Evolutionary conservation across 345 rosid genomes (phyloP).

Genomic region (Viola odorata): DNA sequence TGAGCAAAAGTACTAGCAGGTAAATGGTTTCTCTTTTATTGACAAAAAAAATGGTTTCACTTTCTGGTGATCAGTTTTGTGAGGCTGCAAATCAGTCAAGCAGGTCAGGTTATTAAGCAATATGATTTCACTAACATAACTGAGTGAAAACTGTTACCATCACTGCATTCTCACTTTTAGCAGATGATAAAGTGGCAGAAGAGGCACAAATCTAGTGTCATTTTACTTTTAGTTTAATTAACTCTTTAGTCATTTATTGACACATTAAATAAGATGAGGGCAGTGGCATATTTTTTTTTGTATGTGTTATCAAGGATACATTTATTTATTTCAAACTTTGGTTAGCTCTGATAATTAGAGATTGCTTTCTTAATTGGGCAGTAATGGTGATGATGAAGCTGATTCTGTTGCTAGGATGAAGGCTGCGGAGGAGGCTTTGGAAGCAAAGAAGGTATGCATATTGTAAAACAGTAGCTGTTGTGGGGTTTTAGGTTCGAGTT

Average conservation of each 20-base stretch:
- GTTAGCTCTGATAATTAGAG: slow-evolving; percentile 20
- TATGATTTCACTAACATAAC: neutral
- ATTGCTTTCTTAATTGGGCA: slow-evolving; percentile 25
- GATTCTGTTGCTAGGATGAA: slow-evolving; percentile 79
- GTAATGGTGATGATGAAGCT: slow-evolving; percentile 57
- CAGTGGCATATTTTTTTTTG: too few relatives aligned
- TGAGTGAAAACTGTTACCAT: neutral
- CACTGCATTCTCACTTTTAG: neutral
- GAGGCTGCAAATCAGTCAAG: neutral
- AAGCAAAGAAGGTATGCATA: slow-evolving; percentile 65
- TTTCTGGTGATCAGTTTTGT: too few relatives aligned
- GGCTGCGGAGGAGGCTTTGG: slow-evolving; percentile 83
- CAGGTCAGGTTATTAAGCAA: neutral
- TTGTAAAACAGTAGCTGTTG: too few relatives aligned
- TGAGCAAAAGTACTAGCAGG: too few relatives aligned
- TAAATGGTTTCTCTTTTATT: too few relatives aligned
- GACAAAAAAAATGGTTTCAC: too few relatives aligned
- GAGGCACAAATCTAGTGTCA: neutral
- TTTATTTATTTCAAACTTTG: slow-evolving; percentile 11
- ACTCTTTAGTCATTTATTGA: neutral
- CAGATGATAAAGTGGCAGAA: too few relatives aligned
- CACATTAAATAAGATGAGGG: slow-evolving; percentile 1
- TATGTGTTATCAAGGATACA: neutral
- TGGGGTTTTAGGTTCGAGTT: too few relatives aligned
- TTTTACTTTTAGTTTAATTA: too few relatives aligned